Evolutionary conservation across 768 basidiomycete species (phyloP).

Genomic region (Boletellus sp.): DNA sequence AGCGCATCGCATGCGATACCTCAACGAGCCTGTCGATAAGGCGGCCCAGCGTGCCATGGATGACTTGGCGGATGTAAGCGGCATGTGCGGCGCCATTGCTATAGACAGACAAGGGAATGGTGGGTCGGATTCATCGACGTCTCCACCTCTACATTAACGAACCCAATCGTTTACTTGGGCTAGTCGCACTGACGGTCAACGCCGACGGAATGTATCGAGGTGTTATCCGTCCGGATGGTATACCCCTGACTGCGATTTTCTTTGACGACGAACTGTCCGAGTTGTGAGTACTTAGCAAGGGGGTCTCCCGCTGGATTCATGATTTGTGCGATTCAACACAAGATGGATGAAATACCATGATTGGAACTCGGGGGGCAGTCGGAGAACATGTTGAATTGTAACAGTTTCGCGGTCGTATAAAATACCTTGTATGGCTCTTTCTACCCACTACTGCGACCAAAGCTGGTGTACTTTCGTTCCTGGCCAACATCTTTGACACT

Average conservation of each 20-base stretch:
- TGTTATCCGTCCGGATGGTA: slow-evolving; percentile 63
- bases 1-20: slow-evolving; percentile 60
- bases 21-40: slow-evolving; percentile 51
- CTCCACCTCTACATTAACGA: slow-evolving; percentile 10
- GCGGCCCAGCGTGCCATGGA: slow-evolving; percentile 57
- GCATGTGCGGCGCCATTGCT: slow-evolving; percentile 71
- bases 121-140: slow-evolving; percentile 27
- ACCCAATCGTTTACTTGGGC: not conserved
- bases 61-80: slow-evolving; percentile 55
- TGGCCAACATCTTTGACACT: too few species aligned
- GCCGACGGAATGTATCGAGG: slow-evolving; percentile 83
- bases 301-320: not conserved
- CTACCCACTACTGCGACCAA: too few species aligned
- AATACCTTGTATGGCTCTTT: too few species aligned
- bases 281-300: slow-evolving; percentile 6
- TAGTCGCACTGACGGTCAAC: slow-evolving; percentile 73
- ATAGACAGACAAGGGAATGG: slow-evolving; percentile 69
- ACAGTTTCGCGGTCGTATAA: too few species aligned
- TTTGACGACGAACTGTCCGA: slow-evolving; percentile 52
- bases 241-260: slow-evolving; percentile 75
- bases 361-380: too few species aligned
- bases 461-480: too few species aligned
- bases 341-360: too few species aligned
- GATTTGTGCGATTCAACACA: not conserved
- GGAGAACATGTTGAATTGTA: too few species aligned